These are phyloP conservation scores for Colletotrichum sp. DNA, from an alignment of 2,329 filamentous ascomycete species.

Conservation along the genomic window DNA sequence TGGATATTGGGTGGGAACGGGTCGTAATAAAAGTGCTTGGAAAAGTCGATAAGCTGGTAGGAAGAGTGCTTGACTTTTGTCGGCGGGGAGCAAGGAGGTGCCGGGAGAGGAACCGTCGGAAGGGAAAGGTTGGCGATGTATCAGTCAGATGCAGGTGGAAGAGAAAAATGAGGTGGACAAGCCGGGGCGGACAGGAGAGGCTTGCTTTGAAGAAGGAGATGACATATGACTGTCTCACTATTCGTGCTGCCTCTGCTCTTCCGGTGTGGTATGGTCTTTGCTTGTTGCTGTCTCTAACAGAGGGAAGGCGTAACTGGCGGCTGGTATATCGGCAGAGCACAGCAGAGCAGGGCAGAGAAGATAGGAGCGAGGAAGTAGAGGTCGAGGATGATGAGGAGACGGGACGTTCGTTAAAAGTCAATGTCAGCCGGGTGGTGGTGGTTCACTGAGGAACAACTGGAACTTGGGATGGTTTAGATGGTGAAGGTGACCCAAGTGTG, in stretches of 20 bases:
- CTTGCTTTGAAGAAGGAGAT: not conserved
- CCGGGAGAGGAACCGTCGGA: not conserved
- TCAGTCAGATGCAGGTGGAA: not conserved
- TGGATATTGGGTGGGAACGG: conserved; percentile 12
- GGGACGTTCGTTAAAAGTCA: not conserved
- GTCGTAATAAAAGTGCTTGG: conserved; percentile 5
- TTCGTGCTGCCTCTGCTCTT: not conserved
- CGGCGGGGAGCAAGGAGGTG: not conserved
- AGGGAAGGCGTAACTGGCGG: not conserved
- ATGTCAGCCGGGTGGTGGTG: not conserved
- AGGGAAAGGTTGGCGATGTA: not conserved
- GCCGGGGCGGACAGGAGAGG: not conserved
- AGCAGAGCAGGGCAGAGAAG: not conserved
- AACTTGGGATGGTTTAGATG: conserved; percentile 2
- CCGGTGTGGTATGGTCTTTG: not conserved
- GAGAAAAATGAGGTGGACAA: not conserved
- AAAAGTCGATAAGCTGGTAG: not conserved
- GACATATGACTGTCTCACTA: conserved; percentile 8
- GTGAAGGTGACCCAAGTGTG: not conserved
- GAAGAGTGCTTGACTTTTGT: not conserved
- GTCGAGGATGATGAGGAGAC: not conserved
- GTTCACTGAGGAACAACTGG: conserved; percentile 5
- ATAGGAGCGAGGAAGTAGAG: not conserved
- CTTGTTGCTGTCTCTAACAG: not conserved
- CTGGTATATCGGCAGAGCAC: not conserved